phyloP scores from a whole-genome alignment of 768 basidiomycete species.

The Gyrodon lividus region DNA sequence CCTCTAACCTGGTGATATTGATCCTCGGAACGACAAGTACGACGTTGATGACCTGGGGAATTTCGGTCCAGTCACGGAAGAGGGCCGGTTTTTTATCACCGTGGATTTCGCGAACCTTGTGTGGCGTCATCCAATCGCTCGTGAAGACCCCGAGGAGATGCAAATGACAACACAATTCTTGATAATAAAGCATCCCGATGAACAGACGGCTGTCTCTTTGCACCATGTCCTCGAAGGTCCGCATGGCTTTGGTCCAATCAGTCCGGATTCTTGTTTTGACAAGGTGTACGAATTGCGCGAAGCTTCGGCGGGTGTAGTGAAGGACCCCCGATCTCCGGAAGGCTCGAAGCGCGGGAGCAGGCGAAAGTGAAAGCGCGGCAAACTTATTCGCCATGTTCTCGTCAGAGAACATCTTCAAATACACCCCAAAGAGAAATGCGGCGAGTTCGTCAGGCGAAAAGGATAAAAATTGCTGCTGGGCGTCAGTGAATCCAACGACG shows the following conservation, averaged over 20 bases:
- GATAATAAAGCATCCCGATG: slow-evolving; percentile 35
- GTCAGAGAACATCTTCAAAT: slow-evolving; percentile 30
- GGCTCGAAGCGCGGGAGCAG: neutral
- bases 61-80: slow-evolving; percentile 30
- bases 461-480: slow-evolving; percentile 7
- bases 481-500: too few species aligned
- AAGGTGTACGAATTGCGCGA: slow-evolving; percentile 43
- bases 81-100: slow-evolving; percentile 5
- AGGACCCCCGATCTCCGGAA: slow-evolving; percentile 26
- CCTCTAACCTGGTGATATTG: too few species aligned
- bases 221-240: slow-evolving; percentile 22
- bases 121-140: slow-evolving; percentile 10
- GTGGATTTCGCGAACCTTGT: slow-evolving; percentile 13
- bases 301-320: slow-evolving; percentile 50
- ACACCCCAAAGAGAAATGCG: slow-evolving; percentile 25
- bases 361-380: slow-evolving; percentile 3
- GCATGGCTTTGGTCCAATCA: slow-evolving; percentile 46
- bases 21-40: slow-evolving; percentile 34
- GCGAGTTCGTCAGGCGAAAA: slow-evolving; percentile 26
- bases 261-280: slow-evolving; percentile 36
- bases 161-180: slow-evolving; percentile 48
- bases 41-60: slow-evolving; percentile 34
- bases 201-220: slow-evolving; percentile 17
- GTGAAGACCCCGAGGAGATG: slow-evolving; percentile 41
- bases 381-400: slow-evolving; percentile 21